Base-by-base conservation (phyloP, 1,139 yeast genomes). In the Zygoascus sp. region DNA sequence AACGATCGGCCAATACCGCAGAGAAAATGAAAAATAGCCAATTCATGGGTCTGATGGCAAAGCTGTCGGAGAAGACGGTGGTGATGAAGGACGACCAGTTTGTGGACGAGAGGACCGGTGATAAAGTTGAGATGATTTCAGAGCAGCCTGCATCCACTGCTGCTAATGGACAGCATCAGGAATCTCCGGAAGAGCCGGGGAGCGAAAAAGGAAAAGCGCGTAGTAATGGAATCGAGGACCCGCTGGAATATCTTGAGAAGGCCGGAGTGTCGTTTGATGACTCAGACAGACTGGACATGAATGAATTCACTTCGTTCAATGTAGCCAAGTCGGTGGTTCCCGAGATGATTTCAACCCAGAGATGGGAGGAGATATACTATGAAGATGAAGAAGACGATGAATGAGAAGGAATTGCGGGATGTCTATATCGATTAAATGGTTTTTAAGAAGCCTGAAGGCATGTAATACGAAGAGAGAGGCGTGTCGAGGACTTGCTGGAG, bases 1-100 rank as follows among this genome's bases (percentile, higher is more conserved):
- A 48, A n/a, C 16, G 39, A 10, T 44, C 53, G 9, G 35, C 32
- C 10, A 40, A 35, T 13, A 21, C 23, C 17, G 28, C 47, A 8
- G 58, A 58, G 32, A 69, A 70, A 50, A 63, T 70, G 51, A 55
- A 60, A 46, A 58, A 61, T 43, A 65, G 70, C 40, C 59, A 65
- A 32, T 70, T 70, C 50, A 58, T 70, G 61, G 57, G 61, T n/a
- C 57, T 70, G 35, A 69, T 70, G 74, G 60, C 60, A 32, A 61
- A 65, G 45, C 56, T 70, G 13, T 57, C 68, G 21, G 60, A 61
- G 36, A 56, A 58, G 40, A 57, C 63, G 42, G 65, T 63, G 15
- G 54, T 54, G 10, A 54, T 69, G 8, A 59, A 61, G 21, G 66
- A 63, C 9, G 59, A 63, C 32, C 59, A 63, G 48, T 60, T 69